A percentile compares a stretch with the other conserved stretches of the same genome.
phyloP scores from a whole-genome alignment of 176 grass and related monocot genomes.

The Coix lacrymajobi region DNA sequence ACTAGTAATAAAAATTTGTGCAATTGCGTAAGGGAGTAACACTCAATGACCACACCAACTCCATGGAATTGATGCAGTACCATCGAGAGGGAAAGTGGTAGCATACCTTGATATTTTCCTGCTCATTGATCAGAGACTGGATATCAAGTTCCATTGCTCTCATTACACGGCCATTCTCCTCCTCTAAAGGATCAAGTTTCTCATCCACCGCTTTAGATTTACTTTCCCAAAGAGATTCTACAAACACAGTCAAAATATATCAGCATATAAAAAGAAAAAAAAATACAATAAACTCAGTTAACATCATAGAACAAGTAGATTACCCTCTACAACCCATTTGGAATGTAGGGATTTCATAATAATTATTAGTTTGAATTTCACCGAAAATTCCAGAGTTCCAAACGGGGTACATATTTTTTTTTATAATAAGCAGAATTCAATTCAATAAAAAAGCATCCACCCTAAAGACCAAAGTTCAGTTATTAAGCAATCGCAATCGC shows the following conservation, averaged over 20 bases:
- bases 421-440: neutral
- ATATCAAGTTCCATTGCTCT: slow-evolving; percentile 37
- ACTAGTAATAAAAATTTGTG: neutral
- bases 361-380: too few species aligned
- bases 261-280: neutral
- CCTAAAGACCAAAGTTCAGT: neutral
- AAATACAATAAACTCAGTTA: neutral
- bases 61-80: neutral
- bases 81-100: neutral
- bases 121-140: slow-evolving; percentile 38
- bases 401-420: neutral
- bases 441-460: neutral
- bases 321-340: too few species aligned
- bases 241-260: neutral
- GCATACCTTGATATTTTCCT: slow-evolving; percentile 37
- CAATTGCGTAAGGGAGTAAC: neutral
- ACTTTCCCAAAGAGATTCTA: slow-evolving; percentile 29
- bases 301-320: neutral
- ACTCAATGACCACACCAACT: neutral
- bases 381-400: too few species aligned
- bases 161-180: slow-evolving; percentile 4
- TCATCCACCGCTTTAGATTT: slow-evolving; percentile 11
- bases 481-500: neutral
- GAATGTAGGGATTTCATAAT: too few species aligned
- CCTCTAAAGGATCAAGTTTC: slow-evolving; percentile 20